A percentile compares a stretch with the other conserved stretches of the same genome.
Evolutionary conservation across 495 filamentous ascomycete species (phyloP).

Genomic region (Poronia punctata): DNA sequence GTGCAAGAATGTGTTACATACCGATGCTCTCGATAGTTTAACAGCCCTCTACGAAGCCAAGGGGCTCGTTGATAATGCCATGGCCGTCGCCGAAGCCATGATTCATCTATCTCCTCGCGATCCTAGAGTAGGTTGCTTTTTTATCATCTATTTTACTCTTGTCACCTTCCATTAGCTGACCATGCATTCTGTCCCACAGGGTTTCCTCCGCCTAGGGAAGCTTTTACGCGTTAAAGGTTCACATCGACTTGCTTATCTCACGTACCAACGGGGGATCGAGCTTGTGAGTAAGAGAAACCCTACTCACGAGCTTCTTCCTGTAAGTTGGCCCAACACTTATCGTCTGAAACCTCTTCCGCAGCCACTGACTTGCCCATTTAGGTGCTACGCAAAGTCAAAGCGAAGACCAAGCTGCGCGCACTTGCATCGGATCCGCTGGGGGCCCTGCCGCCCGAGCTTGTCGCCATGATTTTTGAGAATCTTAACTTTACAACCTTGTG

Average conservation of each 20-base stretch:
- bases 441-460: slow-evolving; percentile 43
- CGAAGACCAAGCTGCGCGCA: slow-evolving; percentile 10
- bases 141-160: neutral
- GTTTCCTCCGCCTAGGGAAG: slow-evolving; percentile 11
- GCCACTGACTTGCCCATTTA: slow-evolving; percentile 3
- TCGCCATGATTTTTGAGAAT: slow-evolving; percentile 36
- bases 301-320: slow-evolving; percentile 11
- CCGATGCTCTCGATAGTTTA: slow-evolving; percentile 6
- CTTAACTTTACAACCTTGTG: slow-evolving; percentile 44
- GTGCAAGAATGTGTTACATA: slow-evolving; percentile 2
- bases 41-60: slow-evolving; percentile 4
- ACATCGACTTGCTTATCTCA: slow-evolving; percentile 9
- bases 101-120: slow-evolving; percentile 10
- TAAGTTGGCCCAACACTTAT: slow-evolving; percentile 9
- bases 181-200: slow-evolving; percentile 5
- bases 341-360: neutral
- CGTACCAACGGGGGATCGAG: slow-evolving; percentile 20
- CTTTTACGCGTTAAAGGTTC: slow-evolving; percentile 5
- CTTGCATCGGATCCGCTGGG: slow-evolving; percentile 37
- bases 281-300: slow-evolving; percentile 18
- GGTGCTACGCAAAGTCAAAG: slow-evolving; percentile 10
- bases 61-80: neutral
- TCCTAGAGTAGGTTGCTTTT: slow-evolving; percentile 9
- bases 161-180: neutral
- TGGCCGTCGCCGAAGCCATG: slow-evolving; percentile 5